These are phyloP conservation scores for Rubia yunnanensis DNA, from an alignment of 257 asterid genomes.

Conservation along the genomic window DNA sequence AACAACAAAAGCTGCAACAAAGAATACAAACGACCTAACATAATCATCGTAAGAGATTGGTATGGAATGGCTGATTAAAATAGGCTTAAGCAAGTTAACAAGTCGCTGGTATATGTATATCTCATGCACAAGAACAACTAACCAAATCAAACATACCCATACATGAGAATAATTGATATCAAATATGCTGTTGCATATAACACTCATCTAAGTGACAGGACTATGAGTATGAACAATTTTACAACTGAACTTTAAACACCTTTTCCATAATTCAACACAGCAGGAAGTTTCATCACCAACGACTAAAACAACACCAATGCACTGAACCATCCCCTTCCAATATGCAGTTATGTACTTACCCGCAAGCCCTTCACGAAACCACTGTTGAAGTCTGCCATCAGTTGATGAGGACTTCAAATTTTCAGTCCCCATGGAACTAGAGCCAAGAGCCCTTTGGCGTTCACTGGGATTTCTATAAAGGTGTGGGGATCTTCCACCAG, in stretches of 20 bases:
- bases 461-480: slow-evolving; percentile 21
- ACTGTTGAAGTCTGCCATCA: slow-evolving; percentile 81
- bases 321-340: background rate
- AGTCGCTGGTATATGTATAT: background rate
- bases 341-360: slow-evolving; percentile 30
- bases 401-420: slow-evolving; percentile 45
- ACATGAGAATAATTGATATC: background rate
- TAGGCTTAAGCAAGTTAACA: background rate
- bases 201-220: background rate
- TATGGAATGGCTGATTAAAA: background rate
- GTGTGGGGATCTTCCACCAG: slow-evolving; percentile 43
- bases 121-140: background rate
- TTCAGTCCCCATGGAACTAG: slow-evolving; percentile 42
- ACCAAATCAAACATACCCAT: too few species aligned
- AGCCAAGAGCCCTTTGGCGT: slow-evolving; percentile 48
- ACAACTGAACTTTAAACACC: background rate
- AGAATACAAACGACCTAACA: background rate
- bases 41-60: background rate
- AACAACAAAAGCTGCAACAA: background rate
- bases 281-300: background rate
- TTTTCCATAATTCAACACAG: background rate
- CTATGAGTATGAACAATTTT: background rate
- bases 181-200: background rate
- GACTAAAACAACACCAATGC: background rate
- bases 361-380: slow-evolving; percentile 98